Conservation (phyloP, 202 grass and related monocot genomes). For the Brachypodium distachyon region DNA sequence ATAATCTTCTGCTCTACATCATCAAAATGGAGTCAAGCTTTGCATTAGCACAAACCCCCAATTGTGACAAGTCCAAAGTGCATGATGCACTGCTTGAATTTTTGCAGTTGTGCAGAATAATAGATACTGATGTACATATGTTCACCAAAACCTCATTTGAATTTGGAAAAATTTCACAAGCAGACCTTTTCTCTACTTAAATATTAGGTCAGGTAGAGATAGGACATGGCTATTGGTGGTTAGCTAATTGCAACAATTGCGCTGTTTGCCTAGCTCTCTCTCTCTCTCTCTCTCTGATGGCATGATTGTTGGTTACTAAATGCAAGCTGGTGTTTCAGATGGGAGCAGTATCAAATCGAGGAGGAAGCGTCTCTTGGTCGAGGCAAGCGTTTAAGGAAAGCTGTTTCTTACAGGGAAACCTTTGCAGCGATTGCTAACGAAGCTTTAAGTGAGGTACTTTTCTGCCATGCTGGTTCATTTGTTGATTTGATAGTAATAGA, state of each 20-base stretch:
- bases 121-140: neutral
- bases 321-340: slow-evolving; percentile 43
- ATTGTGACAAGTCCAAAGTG: neutral
- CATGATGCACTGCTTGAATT: neutral
- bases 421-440: slow-evolving; percentile 81
- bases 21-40: neutral
- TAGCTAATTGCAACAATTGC: neutral
- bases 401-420: slow-evolving; percentile 97
- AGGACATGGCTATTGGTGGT: neutral
- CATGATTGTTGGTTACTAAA: neutral
- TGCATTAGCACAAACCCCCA: neutral
- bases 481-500: neutral
- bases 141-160: neutral
- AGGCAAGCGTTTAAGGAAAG: slow-evolving; percentile 94
- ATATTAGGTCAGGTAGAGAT: neutral
- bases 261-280: neutral
- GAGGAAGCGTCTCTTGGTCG: slow-evolving; percentile 90
- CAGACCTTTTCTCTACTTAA: neutral
- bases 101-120: neutral
- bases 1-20: neutral
- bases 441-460: slow-evolving; percentile 86
- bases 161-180: neutral
- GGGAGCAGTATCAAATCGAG: slow-evolving; percentile 93
- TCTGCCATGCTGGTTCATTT: neutral
- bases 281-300: neutral